Evolutionary conservation across 192 early-diverging fungal genomes (phyloP).

Genomic region (Coemansia sp.): DNA sequence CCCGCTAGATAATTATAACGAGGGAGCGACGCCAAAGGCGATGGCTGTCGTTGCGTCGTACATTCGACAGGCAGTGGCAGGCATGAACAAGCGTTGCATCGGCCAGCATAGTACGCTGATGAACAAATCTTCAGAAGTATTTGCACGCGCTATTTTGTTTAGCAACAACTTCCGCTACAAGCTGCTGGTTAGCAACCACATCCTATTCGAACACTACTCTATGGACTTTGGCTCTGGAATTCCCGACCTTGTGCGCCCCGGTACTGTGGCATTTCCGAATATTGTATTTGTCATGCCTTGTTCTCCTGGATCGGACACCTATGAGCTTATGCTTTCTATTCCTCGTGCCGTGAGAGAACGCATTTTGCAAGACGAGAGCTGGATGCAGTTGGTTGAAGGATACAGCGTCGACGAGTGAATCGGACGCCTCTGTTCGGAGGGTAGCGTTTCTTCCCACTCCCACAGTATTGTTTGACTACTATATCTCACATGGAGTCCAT

Average conservation of each 20-base stretch:
- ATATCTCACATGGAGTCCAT: too few species aligned
- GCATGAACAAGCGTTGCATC: not conserved
- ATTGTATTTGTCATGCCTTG: constrained; percentile 9
- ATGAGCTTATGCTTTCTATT: not conserved
- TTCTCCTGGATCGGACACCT: not conserved
- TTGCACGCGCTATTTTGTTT: not conserved
- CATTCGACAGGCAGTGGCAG: not conserved
- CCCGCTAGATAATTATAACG: not conserved
- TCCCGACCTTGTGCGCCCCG: not conserved
- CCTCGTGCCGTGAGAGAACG: not conserved
- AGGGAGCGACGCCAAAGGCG: not conserved
- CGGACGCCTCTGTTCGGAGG: too few species aligned
- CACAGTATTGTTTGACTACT: too few species aligned
- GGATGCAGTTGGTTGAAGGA: not conserved
- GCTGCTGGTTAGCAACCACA: constrained; percentile 18
- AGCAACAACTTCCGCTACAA: not conserved
- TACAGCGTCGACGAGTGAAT: not conserved
- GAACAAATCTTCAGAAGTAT: not conserved
- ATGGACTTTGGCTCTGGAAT: constrained; percentile 27
- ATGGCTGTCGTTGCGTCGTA: not conserved
- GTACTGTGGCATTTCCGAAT: not conserved
- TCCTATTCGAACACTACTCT: constrained; percentile 15
- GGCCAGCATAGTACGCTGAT: not conserved
- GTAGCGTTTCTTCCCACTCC: too few species aligned
- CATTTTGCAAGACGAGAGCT: not conserved